phyloP scores from a whole-genome alignment of 2,329 filamentous ascomycete species.

The Xylaria polymorpha region DNA sequence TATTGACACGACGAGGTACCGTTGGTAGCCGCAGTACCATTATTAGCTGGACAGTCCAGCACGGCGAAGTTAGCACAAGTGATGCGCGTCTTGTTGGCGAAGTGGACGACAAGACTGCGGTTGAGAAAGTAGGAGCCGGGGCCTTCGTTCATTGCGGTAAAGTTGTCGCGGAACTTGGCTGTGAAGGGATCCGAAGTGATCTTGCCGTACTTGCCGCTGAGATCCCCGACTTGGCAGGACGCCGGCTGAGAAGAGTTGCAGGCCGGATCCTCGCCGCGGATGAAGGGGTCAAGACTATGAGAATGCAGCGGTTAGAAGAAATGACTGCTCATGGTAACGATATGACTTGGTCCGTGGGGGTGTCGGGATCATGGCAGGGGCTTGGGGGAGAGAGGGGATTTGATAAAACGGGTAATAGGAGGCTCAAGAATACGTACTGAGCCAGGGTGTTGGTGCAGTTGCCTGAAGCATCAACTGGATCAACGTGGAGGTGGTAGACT shows the following conservation, averaged over 20 bases:
- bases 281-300: conserved; percentile 71
- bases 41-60: conserved; percentile 39
- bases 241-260: conserved; percentile 69
- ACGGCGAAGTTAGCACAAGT: conserved; percentile 71
- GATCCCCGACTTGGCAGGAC: conserved; percentile 81
- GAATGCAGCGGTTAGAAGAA: conserved; percentile 19
- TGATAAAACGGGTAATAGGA: conserved; percentile 11
- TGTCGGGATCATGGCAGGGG: conserved; percentile 5
- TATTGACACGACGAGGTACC: conserved; percentile 11
- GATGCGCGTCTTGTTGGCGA: conserved; percentile 71
- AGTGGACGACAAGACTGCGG: conserved; percentile 73
- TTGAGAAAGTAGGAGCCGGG: conserved; percentile 71
- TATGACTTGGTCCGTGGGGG: conserved; percentile 7
- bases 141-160: conserved; percentile 64
- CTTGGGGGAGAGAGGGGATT: background rate
- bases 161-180: conserved; percentile 66
- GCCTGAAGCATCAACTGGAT: conserved; percentile 71
- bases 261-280: conserved; percentile 68
- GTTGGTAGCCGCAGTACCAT: conserved; percentile 34
- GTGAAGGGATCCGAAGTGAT: conserved; percentile 64
- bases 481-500: conserved; percentile 80
- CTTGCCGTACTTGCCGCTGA: conserved; percentile 78
- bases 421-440: conserved; percentile 55
- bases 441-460: conserved; percentile 76
- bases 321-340: conserved; percentile 7